Base-by-base conservation (phyloP, 192 early-diverging fungal species). In the Cetraspora pellucida region DNA sequence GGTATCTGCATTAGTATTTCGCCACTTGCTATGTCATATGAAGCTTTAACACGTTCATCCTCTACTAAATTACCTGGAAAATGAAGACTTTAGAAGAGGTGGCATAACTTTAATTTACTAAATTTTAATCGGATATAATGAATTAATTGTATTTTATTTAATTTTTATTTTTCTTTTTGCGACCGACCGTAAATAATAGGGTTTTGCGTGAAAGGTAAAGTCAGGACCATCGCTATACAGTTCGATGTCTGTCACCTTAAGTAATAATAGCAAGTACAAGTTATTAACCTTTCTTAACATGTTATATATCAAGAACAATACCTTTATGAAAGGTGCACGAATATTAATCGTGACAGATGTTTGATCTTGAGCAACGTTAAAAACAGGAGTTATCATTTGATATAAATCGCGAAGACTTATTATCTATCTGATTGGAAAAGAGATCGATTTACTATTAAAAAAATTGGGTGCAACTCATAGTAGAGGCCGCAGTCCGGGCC, bases 321-420 rank as follows among this genome's bases (percentile, higher is more conserved):
- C 72, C 85, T 91, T 92, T 25, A 97, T 87, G 79, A 95, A 93
- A 3, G 97, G 94, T 45, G 92, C 91, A 55, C 92, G 86, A 61
- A 97, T 91, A 17, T 82, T 81, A 13, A 99, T 87, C 13, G 84
- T 89, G 23, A 99, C 89, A 60, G 81, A 87, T 30, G 89, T 84
- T n/a, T 90, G 85, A 74, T 95, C 90, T 76, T 99, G 96, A 1
- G 86, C 83, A 17, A 95, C 86, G 46, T 79, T 81, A 77, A 99
- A 99, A 14, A 80, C 77, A 8, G 97, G 96, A n/a, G 95, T 96
- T 69, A 97, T 89, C 97, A 99, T n/a, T 99, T 59, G 37, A 1
- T 37, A 37, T 37, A 37, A 37, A 37, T n/a, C n/a, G n/a, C n/a
- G n/a, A n/a, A n/a, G n/a, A n/a, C n/a, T n/a, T n/a, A n/a, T n/a